Conservation (phyloP, 2,329 filamentous ascomycete species). For the Fusarium piperis region DNA sequence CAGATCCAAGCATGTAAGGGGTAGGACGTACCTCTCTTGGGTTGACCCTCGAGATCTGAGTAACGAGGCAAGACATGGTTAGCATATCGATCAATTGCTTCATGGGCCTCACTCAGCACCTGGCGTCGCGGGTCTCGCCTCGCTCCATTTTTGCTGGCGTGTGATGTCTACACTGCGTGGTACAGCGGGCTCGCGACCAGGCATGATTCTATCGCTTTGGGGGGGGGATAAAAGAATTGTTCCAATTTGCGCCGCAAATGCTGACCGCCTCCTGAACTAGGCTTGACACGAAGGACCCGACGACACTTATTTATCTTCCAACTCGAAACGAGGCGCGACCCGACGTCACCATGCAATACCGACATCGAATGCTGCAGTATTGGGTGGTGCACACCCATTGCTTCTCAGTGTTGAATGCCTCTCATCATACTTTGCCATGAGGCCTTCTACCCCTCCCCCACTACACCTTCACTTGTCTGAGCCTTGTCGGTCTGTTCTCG, state of each 20-base stretch:
- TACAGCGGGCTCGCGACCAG: background rate
- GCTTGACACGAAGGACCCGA: background rate
- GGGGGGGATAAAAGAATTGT: background rate
- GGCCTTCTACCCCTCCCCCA: conserved; percentile 4
- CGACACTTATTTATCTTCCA: conserved; percentile 18
- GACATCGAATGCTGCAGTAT: background rate
- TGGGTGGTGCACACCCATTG: background rate
- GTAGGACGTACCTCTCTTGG: background rate
- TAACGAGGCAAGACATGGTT: background rate
- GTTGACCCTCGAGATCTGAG: background rate
- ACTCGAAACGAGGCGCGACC: background rate
- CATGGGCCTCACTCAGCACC: background rate
- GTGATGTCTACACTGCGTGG: background rate
- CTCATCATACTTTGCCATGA: background rate
- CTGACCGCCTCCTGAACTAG: background rate
- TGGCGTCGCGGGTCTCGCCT: background rate
- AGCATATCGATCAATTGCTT: background rate
- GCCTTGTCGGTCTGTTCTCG: background rate
- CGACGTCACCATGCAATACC: background rate
- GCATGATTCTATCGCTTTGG: background rate
- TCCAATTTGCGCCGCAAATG: background rate
- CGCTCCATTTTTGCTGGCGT: background rate
- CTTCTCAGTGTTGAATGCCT: background rate
- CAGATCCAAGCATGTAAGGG: background rate
- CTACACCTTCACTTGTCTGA: background rate